These are phyloP conservation scores for Rhododendron ovatum DNA, from an alignment of 148 eudicot genomes.

Conservation along the genomic window DNA sequence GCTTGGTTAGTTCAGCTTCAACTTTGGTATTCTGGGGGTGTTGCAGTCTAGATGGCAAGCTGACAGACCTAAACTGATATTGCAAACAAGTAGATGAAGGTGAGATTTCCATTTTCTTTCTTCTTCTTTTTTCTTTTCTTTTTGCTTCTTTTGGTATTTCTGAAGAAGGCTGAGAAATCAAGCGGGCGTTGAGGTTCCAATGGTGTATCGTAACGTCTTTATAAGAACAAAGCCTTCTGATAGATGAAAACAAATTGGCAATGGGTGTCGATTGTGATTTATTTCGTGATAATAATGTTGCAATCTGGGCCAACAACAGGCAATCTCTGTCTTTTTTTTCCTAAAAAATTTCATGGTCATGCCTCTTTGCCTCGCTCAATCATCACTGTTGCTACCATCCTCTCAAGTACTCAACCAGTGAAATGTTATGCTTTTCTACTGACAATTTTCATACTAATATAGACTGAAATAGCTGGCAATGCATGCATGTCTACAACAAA, in stretches of 20 bases:
- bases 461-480: constrained; percentile 10
- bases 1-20: constrained; percentile 42
- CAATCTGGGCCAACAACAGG: constrained; percentile 2
- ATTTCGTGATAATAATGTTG: background rate
- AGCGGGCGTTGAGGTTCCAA: background rate
- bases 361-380: constrained; percentile 8
- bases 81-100: constrained; percentile 5
- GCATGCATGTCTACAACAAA: background rate
- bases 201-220: background rate
- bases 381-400: background rate
- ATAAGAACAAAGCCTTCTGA: background rate
- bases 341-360: background rate
- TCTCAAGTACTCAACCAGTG: background rate
- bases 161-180: background rate
- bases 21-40: constrained; percentile 21
- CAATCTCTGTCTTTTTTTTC: background rate
- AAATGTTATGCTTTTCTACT: background rate
- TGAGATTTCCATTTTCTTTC: constrained; percentile 5
- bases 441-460: background rate
- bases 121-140: background rate
- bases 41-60: constrained; percentile 40
- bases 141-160: background rate
- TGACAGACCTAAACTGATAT: constrained; percentile 38
- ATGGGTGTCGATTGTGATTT: background rate
- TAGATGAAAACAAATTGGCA: background rate